Conservation (phyloP, 495 filamentous ascomycete species). For the Neurospora sp. region DNA sequence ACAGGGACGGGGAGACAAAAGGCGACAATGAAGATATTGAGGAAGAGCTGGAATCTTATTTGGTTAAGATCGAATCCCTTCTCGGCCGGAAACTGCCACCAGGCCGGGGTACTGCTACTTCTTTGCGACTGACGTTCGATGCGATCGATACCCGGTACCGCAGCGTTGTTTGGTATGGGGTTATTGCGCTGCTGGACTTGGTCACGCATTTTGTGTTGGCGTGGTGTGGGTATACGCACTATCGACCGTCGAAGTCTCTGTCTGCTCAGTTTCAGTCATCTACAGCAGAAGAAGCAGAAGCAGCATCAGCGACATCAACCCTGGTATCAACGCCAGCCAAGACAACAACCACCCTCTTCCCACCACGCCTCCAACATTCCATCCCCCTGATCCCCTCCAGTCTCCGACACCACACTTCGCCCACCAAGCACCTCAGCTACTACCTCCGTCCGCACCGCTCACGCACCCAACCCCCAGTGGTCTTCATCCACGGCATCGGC, state of each 20-base stretch:
- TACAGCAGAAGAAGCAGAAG: neutral
- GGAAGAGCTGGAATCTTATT: conserved; percentile 49
- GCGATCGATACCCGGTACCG: conserved; percentile 48
- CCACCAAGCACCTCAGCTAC: conserved; percentile 42
- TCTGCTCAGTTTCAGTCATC: neutral
- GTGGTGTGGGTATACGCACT: conserved; percentile 40
- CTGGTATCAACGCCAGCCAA: neutral
- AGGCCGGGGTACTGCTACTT: conserved; percentile 42
- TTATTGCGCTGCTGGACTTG: conserved; percentile 28
- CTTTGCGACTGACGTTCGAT: conserved; percentile 56
- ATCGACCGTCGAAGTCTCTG: conserved; percentile 13
- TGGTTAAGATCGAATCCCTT: conserved; percentile 36
- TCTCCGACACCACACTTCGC: conserved; percentile 26
- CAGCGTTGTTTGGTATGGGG: conserved; percentile 52
- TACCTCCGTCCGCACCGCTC: conserved; percentile 56
- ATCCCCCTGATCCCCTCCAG: conserved; percentile 16
- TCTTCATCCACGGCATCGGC: conserved; percentile 65
- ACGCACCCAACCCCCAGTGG: conserved; percentile 39
- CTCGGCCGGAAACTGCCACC: conserved; percentile 36
- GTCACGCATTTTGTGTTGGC: conserved; percentile 26
- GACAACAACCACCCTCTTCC: conserved; percentile 40
- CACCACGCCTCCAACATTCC: conserved; percentile 40
- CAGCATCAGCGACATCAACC: neutral
- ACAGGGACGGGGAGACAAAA: conserved; percentile 24
- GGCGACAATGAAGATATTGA: conserved; percentile 27